These are phyloP conservation scores for Pecoramyces ruminantium DNA, from an alignment of 192 early-diverging fungal genomes.

Conservation along the genomic window DNA sequence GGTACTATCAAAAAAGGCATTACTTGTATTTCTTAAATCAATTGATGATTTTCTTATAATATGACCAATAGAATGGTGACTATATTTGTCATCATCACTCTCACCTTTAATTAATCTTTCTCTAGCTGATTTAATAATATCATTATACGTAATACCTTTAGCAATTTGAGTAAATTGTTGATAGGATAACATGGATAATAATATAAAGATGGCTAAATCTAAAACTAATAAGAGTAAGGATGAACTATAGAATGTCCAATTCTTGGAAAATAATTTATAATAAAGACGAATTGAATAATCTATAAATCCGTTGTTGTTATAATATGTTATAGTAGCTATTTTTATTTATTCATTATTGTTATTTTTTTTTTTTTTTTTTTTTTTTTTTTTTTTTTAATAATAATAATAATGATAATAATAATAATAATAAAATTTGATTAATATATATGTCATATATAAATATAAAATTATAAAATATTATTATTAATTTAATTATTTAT, in stretches of 20 bases:
- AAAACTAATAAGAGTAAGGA: not conserved
- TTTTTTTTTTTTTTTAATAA: too few relatives aligned
- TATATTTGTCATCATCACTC: not conserved
- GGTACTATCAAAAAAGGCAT: not conserved
- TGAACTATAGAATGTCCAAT: not conserved
- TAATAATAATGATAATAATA: too few relatives aligned
- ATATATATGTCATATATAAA: too few relatives aligned
- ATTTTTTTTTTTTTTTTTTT: too few relatives aligned
- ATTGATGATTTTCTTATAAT: not conserved
- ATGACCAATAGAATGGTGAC: not conserved
- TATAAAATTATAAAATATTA: too few relatives aligned
- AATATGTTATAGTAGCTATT: not conserved
- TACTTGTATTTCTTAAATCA: not conserved
- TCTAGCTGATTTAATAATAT: not conserved
- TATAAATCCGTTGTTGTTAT: not conserved
- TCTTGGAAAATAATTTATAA: not conserved
- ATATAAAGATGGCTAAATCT: not conserved
- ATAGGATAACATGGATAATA: not conserved
- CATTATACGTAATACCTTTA: not conserved
- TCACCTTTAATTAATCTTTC: not conserved
- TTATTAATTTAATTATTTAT: too few relatives aligned
- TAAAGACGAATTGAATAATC: not conserved
- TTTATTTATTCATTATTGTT: too few relatives aligned
- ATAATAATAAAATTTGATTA: too few relatives aligned
- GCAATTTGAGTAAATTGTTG: not conserved